A percentile compares a stretch with the other conserved stretches of the same genome.
Evolutionary conservation across 345 rosid species (phyloP).

Genomic region (rapeseed (Brassica napus)): DNA sequence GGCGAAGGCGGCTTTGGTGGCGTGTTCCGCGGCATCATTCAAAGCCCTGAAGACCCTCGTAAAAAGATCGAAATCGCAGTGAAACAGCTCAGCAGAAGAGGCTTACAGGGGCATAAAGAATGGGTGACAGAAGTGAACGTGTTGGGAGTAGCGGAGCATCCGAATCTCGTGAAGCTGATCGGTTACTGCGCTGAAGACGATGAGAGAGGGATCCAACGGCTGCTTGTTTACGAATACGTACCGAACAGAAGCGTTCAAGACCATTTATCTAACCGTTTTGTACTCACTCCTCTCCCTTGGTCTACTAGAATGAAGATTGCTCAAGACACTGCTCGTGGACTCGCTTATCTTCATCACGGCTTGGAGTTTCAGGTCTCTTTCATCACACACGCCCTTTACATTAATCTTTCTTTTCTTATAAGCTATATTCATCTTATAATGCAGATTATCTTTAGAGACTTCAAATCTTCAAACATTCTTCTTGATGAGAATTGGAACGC

Average conservation of each 20-base stretch:
- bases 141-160: background rate
- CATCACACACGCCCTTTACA: background rate
- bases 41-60: background rate
- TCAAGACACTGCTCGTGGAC: background rate
- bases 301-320: background rate
- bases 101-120: background rate
- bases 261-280: background rate
- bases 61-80: background rate
- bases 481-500: background rate
- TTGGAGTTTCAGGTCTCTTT: background rate
- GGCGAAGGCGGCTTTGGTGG: conserved; percentile 1
- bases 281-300: background rate
- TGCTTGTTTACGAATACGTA: background rate
- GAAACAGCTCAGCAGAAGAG: background rate
- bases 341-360: background rate
- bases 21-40: background rate
- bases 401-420: background rate
- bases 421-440: background rate
- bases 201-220: background rate
- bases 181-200: background rate
- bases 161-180: background rate
- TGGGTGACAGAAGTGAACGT: background rate
- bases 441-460: background rate
- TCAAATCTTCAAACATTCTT: background rate
- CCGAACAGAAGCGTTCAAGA: background rate